Percentiles rank a stretch among this genome's conserved stretches.
phyloP scores from a whole-genome alignment of 179 eudicot genomes.

The Silene noctiflora region DNA sequence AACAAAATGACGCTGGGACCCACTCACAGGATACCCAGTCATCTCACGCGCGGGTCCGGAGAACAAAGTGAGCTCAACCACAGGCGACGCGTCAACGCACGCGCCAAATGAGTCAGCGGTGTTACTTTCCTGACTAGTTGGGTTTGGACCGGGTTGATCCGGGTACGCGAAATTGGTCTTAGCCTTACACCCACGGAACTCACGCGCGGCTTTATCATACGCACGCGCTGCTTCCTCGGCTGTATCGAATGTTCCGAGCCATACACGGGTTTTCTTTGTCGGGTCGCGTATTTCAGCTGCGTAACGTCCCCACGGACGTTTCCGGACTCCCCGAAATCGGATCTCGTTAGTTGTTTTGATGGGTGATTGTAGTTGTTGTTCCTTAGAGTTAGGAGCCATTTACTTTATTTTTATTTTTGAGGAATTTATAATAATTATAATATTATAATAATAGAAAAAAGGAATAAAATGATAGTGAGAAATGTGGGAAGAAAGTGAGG shows the following conservation, averaged over 20 bases:
- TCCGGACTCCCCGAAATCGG: conserved; percentile 27
- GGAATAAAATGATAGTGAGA: background rate
- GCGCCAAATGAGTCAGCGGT: conserved; percentile 12
- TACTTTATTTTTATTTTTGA: no score
- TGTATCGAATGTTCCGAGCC: conserved; percentile 32
- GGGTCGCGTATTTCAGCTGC: conserved; percentile 39
- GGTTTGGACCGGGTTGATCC: background rate
- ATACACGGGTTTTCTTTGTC: conserved; percentile 27
- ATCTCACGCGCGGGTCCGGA: background rate
- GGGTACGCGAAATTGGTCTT: conserved; percentile 27
- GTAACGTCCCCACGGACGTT: conserved; percentile 35
- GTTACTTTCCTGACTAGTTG: conserved; percentile 3
- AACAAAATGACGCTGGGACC: background rate
- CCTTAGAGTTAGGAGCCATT: conserved; percentile 17
- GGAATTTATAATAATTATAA: no score
- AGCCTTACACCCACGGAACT: conserved; percentile 31
- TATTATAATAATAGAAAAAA: no score
- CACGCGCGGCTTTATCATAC: conserved; percentile 25
- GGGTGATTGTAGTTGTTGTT: background rate
- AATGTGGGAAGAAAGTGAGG: conserved; percentile 1
- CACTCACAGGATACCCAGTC: background rate
- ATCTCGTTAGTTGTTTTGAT: conserved; percentile 1
- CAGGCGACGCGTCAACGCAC: conserved; percentile 10
- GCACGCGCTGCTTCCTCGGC: conserved; percentile 35
- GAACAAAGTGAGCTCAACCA: conserved; percentile 9